Percentiles rank a stretch among this genome's conserved stretches.
phyloP scores from a whole-genome alignment of 2,329 filamentous ascomycete genomes.

The Colletotrichum filicis region DNA sequence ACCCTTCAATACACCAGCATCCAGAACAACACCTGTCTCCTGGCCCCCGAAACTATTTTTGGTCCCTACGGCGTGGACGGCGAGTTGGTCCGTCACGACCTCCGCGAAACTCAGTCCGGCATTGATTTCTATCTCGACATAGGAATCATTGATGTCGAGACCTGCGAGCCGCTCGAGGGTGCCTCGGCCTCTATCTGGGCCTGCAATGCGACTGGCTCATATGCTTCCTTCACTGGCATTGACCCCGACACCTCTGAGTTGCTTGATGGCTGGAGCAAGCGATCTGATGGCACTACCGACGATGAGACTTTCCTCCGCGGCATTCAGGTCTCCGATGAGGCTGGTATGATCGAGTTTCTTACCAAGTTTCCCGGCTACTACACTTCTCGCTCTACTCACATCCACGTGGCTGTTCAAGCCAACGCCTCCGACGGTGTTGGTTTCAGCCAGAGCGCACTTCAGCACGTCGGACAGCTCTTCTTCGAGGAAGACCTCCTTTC shows the following conservation, averaged over 20 bases:
- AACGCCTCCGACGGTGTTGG: slow-evolving; percentile 45
- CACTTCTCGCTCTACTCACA: slow-evolving; percentile 56
- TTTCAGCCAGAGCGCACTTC: slow-evolving; percentile 41
- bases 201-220: slow-evolving; percentile 22
- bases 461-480: slow-evolving; percentile 20
- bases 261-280: slow-evolving; percentile 1
- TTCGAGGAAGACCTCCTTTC: slow-evolving; percentile 12
- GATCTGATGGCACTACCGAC: slow-evolving; percentile 29
- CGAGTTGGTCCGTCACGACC: slow-evolving; percentile 14
- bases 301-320: slow-evolving; percentile 48
- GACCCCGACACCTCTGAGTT: background rate
- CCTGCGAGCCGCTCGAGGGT: slow-evolving; percentile 21
- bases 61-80: slow-evolving; percentile 54
- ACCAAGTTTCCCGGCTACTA: slow-evolving; percentile 58
- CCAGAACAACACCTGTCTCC: slow-evolving; percentile 51
- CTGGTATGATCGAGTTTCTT: slow-evolving; percentile 56
- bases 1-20: slow-evolving; percentile 6
- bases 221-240: slow-evolving; percentile 6
- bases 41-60: slow-evolving; percentile 57
- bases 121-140: slow-evolving; percentile 21
- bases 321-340: slow-evolving; percentile 50
- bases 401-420: slow-evolving; percentile 54
- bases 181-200: slow-evolving; percentile 21
- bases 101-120: slow-evolving; percentile 9
- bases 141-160: slow-evolving; percentile 23